Percentiles rank a stretch among this genome's conserved stretches.
phyloP scores from a whole-genome alignment of 208 protist species.

The Strigomonas galati region DNA sequence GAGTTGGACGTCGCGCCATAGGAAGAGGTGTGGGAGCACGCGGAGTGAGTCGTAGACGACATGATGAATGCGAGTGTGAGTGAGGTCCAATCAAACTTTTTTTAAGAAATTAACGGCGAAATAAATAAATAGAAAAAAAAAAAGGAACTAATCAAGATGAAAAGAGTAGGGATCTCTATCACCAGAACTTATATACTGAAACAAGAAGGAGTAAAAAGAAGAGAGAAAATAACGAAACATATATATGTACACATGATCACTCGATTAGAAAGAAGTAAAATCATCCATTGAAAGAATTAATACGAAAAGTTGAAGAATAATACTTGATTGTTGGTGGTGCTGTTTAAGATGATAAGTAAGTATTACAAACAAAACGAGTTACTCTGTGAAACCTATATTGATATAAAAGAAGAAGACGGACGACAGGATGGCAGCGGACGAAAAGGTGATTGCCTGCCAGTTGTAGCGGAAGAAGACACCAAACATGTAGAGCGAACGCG shows the following conservation, averaged over 20 bases:
- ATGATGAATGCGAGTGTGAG: conserved; percentile 15
- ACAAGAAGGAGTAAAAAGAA: not conserved
- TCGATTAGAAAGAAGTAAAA: conserved; percentile 3
- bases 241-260: not conserved
- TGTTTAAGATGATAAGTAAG: too few relatives aligned
- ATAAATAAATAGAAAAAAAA: conserved; percentile 6
- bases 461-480: conserved; percentile 87
- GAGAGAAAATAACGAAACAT: conserved; percentile 8
- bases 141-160: not conserved
- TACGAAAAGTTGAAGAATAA: conserved; percentile 18
- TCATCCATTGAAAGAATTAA: conserved; percentile 10
- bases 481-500: conserved; percentile 82
- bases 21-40: conserved; percentile 48
- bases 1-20: conserved; percentile 45
- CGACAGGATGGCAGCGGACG: conserved; percentile 49
- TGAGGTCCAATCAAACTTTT: not conserved
- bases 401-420: conserved; percentile 29
- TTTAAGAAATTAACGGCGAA: too few relatives aligned
- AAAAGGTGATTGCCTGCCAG: conserved; percentile 74
- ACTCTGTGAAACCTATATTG: conserved; percentile 4
- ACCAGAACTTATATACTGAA: not conserved
- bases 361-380: conserved; percentile 13
- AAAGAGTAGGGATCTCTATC: not conserved
- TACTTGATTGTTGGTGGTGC: not conserved
- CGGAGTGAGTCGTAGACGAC: conserved; percentile 61